These are phyloP conservation scores for Trichophyton schoenleinii DNA, from an alignment of 2,329 filamentous ascomycete genomes.

Conservation along the genomic window DNA sequence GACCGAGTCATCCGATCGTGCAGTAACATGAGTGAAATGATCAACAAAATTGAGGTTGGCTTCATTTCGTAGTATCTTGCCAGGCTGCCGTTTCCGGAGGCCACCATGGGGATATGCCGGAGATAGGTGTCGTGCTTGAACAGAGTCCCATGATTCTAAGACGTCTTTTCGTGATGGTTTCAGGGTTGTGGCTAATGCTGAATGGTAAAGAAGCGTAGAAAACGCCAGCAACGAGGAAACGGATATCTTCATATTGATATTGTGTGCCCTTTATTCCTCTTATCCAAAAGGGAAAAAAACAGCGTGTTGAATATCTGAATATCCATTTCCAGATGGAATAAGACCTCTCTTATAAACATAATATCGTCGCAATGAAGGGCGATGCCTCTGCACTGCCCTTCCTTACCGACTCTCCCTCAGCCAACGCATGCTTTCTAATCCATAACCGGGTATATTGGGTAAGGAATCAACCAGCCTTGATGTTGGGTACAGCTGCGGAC, in stretches of 20 bases:
- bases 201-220: not conserved
- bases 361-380: not conserved
- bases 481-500: not conserved
- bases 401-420: not conserved
- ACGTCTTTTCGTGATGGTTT: not conserved
- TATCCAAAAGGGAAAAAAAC: not conserved
- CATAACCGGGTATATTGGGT: not conserved
- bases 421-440: not conserved
- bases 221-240: not conserved
- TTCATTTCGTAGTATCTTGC: slow-evolving; percentile 2
- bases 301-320: not conserved
- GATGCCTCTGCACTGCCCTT: not conserved
- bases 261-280: not conserved
- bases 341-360: not conserved
- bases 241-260: not conserved
- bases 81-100: slow-evolving; percentile 1
- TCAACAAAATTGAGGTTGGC: slow-evolving; percentile 9
- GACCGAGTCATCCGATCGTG: not conserved
- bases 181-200: not conserved
- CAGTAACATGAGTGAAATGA: not conserved
- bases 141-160: not conserved
- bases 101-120: slow-evolving; percentile 2
- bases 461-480: not conserved
- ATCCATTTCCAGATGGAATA: not conserved
- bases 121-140: slow-evolving; percentile 4